phyloP scores from a whole-genome alignment of 345 rosid species.

The Eucalyptus urophylla region DNA sequence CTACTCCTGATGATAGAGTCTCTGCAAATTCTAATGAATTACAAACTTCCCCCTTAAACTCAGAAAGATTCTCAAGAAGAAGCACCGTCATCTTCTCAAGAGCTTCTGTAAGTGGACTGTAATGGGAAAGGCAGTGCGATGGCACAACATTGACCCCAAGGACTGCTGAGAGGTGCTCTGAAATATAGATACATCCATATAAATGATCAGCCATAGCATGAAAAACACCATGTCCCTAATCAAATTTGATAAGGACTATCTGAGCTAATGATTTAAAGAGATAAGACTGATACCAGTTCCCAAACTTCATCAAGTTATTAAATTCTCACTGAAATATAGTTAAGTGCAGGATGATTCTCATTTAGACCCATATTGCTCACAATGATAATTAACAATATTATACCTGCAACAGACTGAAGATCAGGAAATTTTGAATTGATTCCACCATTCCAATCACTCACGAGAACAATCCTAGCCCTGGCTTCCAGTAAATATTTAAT shows the following conservation, averaged over 20 bases:
- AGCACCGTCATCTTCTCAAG: conserved; percentile 15
- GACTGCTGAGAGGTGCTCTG: conserved; percentile 36
- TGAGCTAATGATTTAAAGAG: neutral
- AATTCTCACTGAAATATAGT: neutral
- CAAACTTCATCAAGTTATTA: neutral
- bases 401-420: conserved; percentile 37
- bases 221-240: neutral
- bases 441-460: conserved; percentile 34
- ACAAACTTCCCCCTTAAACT: conserved; percentile 45
- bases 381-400: neutral
- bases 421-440: conserved; percentile 9
- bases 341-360: neutral
- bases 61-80: conserved; percentile 44
- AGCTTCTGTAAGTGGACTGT: conserved; percentile 6
- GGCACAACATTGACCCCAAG: conserved; percentile 27
- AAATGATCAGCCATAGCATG: neutral
- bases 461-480: conserved; percentile 43
- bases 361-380: neutral
- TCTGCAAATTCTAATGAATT: conserved; percentile 38
- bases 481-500: conserved; percentile 31
- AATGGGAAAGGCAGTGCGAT: conserved; percentile 4
- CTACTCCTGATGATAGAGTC: conserved; percentile 38
- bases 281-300: neutral
- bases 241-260: neutral
- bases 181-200: neutral